A percentile compares a stretch with the other conserved stretches of the same genome.
phyloP scores from a whole-genome alignment of 441 rosid species.

The Eutrema salsugineum region DNA sequence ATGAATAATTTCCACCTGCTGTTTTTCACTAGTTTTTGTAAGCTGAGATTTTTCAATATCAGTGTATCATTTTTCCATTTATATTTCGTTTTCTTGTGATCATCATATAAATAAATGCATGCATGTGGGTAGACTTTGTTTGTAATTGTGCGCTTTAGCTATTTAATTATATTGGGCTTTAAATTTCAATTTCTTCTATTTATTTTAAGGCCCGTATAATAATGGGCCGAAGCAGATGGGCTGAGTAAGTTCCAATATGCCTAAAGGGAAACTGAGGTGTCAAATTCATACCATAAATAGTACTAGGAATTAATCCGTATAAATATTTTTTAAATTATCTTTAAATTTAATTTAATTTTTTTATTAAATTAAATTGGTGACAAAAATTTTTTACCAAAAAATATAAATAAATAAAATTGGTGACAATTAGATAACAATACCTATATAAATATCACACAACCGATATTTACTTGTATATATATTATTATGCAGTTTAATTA shows the following conservation, averaged over 20 bases:
- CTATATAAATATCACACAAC: no score
- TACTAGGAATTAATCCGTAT: no score
- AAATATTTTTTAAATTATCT: no score
- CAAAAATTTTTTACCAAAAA: no score
- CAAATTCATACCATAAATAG: background rate
- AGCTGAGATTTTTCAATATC: conserved; percentile 5
- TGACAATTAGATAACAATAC: no score
- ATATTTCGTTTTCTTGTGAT: background rate
- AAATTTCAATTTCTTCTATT: background rate
- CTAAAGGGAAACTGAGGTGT: background rate
- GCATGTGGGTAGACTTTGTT: background rate
- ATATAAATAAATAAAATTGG: no score
- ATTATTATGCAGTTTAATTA: no score
- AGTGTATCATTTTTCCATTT: background rate
- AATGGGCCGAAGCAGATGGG: background rate
- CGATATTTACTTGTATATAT: no score
- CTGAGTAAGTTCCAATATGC: background rate
- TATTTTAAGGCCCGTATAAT: background rate
- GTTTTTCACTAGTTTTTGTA: conserved; percentile 13
- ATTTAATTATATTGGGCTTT: background rate
- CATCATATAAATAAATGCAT: background rate
- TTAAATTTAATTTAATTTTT: no score
- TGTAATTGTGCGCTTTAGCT: background rate
- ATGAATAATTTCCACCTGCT: conserved; percentile 9
- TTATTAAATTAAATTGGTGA: no score